Base-by-base conservation (phyloP, 1,284 basidiomycete genomes). In the Marasmius sp. region DNA sequence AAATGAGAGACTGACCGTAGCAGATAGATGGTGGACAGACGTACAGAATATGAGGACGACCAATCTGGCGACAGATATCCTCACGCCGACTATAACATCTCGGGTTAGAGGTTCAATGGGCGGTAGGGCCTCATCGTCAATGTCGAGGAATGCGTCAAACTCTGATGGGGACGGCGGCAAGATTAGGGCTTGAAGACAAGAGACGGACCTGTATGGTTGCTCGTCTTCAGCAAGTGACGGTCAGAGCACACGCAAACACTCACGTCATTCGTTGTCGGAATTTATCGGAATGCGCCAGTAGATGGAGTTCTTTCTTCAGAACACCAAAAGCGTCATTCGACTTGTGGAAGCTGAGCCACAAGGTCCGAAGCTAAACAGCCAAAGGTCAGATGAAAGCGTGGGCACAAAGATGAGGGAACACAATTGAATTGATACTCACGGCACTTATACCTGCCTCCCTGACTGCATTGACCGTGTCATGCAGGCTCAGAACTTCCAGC, bases 31-130 rank as follows among this genome's bases (percentile, higher is more conserved):
- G 51, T 50, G 36, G 50, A 58, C 22, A 60, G 39, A 75, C 83
- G 71, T 71, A 85, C 87, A 80, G 66, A 79, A 83, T 55, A 89
- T 73, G 48, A 76, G 72, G 43, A 84, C 83, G 20, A 87, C 75
- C 37, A 92, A 79, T 50, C 92, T 85, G 12, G 95, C 89, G 1
- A 96, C 82, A 7, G 87, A 90, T 61, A 98, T 93, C 48, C 95
- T 85, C 52, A 98, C 94, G 68, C 95, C 95, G 55, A 94, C 80
- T 27, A 98, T 86, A n/a, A 71, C 72, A 71, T 97, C 94, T 41
- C 78, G 70, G 14, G 85, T 85, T 53, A 97, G 81, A 53, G 73
- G 70, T 37, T 79, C 75, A 11, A 97, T 75, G 14, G 81, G 75
- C 53, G 80, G 75, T 73, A 94, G 84, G 64, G 91, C 84, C 50